Evolutionary conservation across 106 monocot species (phyloP).

Genomic region (Dendrobium officinale): DNA sequence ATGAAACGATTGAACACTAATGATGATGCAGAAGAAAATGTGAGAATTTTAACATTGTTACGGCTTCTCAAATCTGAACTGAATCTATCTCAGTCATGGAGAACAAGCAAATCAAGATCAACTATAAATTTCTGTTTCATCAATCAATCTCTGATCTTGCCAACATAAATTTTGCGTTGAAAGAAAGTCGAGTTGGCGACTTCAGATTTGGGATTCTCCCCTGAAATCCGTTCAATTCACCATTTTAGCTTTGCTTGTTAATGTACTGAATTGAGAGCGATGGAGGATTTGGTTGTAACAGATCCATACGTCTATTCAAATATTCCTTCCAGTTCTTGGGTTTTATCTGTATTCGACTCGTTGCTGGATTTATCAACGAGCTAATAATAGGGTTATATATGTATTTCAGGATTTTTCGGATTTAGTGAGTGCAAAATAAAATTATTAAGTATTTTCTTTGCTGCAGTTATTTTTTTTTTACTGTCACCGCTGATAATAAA

Average conservation of each 20-base stretch:
- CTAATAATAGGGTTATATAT: background rate
- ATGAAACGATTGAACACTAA: background rate
- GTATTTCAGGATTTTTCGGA: slow-evolving; percentile 3
- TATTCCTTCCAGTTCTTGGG: background rate
- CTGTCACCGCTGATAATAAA: too few species aligned
- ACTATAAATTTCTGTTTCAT: too few species aligned
- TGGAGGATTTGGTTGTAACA: too few species aligned
- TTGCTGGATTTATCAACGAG: background rate
- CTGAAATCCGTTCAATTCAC: too few species aligned
- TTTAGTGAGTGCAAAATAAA: slow-evolving; percentile 6
- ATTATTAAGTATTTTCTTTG: too few species aligned
- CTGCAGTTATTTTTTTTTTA: too few species aligned
- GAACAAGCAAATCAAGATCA: too few species aligned
- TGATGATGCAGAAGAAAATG: background rate
- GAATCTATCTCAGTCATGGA: background rate
- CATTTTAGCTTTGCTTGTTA: too few species aligned
- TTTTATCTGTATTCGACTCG: background rate
- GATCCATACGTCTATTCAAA: too few species aligned
- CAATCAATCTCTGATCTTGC: too few species aligned
- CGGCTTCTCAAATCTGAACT: background rate
- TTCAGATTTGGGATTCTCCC: background rate
- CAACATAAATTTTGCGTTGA: too few species aligned
- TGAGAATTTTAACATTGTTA: background rate
- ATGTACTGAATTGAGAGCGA: too few species aligned
- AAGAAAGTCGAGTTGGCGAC: background rate